Evolutionary conservation across 352 stramenopile genomes (phyloP).

Genomic region (Globisporangium rhizosaccharum): DNA sequence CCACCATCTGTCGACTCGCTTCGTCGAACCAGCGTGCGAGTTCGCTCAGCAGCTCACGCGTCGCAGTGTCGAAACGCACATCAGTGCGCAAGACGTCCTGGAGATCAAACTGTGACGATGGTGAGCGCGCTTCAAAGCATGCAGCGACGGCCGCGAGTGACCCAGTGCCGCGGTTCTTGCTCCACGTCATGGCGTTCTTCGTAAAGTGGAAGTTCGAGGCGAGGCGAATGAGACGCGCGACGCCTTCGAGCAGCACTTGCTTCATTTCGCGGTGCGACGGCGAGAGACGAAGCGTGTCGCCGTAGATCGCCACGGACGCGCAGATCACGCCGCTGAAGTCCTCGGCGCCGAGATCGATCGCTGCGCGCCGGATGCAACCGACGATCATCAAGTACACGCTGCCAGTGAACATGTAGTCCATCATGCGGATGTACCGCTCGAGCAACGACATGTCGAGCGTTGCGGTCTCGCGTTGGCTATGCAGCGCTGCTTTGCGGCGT

Average conservation of each 20-base stretch:
- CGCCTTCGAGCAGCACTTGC: conserved; percentile 39
- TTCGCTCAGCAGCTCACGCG: conserved; percentile 23
- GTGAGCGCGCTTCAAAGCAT: conserved; percentile 23
- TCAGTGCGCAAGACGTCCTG: conserved; percentile 42
- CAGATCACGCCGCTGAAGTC: conserved; percentile 39
- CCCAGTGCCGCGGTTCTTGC: conserved; percentile 37
- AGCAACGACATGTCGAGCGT: conserved; percentile 39
- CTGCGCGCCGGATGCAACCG: conserved; percentile 27
- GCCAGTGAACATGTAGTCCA: conserved; percentile 69
- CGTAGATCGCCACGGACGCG: conserved; percentile 39
- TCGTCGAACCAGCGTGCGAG: conserved; percentile 42
- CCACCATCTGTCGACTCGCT: conserved; percentile 45
- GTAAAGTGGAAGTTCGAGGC: conserved; percentile 59
- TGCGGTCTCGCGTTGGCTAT: conserved; percentile 38
- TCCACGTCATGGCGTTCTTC: conserved; percentile 55
- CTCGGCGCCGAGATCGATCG: conserved; percentile 28
- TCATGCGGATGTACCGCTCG: conserved; percentile 44
- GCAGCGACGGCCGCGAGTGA: conserved; percentile 26
- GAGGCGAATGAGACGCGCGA: conserved; percentile 48
- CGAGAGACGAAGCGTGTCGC: conserved; percentile 32
- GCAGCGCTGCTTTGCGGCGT: conserved; percentile 23
- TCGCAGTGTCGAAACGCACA: conserved; percentile 31
- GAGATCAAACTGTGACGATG: conserved; percentile 34
- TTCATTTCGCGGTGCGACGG: conserved; percentile 47
- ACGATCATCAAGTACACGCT: conserved; percentile 68